A percentile compares a stretch with the other conserved stretches of the same genome.
Conservation (phyloP, 306 rosid genomes). For the Glycine soja region DNA sequence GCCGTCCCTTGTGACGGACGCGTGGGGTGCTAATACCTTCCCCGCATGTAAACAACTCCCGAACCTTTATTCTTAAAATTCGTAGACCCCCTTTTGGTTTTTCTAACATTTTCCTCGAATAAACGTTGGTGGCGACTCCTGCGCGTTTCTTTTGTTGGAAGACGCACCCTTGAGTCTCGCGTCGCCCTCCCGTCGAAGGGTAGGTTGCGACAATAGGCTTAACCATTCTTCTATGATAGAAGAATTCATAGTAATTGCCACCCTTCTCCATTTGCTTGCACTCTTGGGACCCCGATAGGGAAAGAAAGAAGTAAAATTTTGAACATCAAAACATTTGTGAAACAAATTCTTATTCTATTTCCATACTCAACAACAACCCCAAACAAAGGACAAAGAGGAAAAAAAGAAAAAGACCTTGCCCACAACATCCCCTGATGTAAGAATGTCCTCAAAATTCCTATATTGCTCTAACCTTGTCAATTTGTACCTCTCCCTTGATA, state of each 20-base stretch:
- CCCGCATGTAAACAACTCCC: too few species aligned
- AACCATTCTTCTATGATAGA: conserved; percentile 78
- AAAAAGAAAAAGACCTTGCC: conserved; percentile 80
- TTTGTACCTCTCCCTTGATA: conserved; percentile 72
- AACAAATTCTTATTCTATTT: conserved; percentile 13
- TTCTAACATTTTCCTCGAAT: too few species aligned
- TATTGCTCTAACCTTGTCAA: conserved; percentile 79
- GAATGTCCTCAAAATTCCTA: conserved; percentile 80
- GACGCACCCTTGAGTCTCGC: too few species aligned
- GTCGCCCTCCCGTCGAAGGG: too few species aligned
- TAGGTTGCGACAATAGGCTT: too few species aligned
- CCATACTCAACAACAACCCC: conserved; percentile 11
- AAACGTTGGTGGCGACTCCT: too few species aligned
- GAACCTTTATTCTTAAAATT: too few species aligned
- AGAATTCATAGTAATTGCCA: conserved; percentile 72
- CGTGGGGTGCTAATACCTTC: too few species aligned
- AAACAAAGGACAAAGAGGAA: background rate
- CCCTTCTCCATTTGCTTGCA: conserved; percentile 67
- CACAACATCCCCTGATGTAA: conserved; percentile 67
- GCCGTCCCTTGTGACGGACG: too few species aligned
- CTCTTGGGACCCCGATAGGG: conserved; percentile 57
- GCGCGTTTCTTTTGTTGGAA: too few species aligned
- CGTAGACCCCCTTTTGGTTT: too few species aligned
- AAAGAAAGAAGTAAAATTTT: background rate
- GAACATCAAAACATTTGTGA: background rate